Conservation (phyloP, 176 grass and related monocot species). For the Poa annua region DNA sequence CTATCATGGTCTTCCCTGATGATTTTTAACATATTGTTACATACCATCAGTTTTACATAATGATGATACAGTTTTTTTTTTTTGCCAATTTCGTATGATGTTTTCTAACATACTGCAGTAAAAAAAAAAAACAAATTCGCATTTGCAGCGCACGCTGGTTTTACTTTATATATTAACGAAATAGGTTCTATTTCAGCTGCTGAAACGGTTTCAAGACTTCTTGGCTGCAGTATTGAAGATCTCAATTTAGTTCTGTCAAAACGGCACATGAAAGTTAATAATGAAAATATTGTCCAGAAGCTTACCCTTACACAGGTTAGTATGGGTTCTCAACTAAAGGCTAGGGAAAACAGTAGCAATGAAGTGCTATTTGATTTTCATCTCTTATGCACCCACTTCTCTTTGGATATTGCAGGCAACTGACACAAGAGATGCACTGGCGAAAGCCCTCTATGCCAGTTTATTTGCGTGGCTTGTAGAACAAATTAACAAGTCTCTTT, state of each 20-base stretch:
- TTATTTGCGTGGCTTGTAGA: slow-evolving; percentile 96
- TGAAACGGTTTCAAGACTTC: slow-evolving; percentile 83
- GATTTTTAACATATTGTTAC: not conserved
- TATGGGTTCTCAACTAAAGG: slow-evolving; percentile 38
- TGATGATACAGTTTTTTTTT: not conserved
- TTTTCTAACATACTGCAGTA: not conserved
- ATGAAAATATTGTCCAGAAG: slow-evolving; percentile 97
- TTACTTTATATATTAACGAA: slow-evolving; percentile 21
- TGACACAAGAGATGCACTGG: slow-evolving; percentile 90
- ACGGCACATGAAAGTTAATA: slow-evolving; percentile 94
- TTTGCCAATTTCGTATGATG: not conserved
- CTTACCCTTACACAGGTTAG: slow-evolving; percentile 95
- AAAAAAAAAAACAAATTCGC: not conserved
- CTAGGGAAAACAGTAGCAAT: slow-evolving; percentile 26
- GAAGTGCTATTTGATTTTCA: slow-evolving; percentile 29
- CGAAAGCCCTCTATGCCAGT: slow-evolving; percentile 94
- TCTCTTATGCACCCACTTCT: slow-evolving; percentile 25
- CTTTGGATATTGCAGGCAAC: slow-evolving; percentile 71
- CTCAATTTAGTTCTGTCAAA: slow-evolving; percentile 83
- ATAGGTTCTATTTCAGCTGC: slow-evolving; percentile 60
- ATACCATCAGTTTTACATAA: not conserved
- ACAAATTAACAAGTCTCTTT: slow-evolving; percentile 97
- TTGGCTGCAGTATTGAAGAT: slow-evolving; percentile 84
- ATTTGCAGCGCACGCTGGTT: slow-evolving; percentile 3
- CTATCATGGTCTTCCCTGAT: not conserved